Base-by-base conservation (phyloP, 2,329 filamentous ascomycete genomes). In the Davidsoniella eucalypti region DNA sequence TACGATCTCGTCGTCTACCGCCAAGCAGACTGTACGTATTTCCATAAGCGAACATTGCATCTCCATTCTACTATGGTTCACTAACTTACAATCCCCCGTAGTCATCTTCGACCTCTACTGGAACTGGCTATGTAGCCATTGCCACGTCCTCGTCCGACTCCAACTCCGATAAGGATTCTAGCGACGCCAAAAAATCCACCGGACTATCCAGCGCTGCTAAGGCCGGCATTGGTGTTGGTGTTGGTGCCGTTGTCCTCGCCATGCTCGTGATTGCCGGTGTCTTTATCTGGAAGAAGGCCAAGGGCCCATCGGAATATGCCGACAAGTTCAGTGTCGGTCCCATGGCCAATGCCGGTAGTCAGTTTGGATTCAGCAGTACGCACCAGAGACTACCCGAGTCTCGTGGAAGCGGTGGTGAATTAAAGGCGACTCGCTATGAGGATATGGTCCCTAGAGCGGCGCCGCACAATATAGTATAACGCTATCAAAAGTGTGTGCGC, bases 391-490 rank as follows among this genome's bases (percentile, higher is more conserved):
- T 51, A 17, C 36, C 37, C 18, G 41, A 54, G 25, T 21, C 47
- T 25, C 26, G 26, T 33, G 26, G 26, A 33, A 33, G 26, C 10
- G 40, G 21, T n/a, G 47, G 48, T 41, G 72, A 77, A 55, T 63
- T 69, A 57, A 68, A 69, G 53, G 67, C 71, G 3, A 67, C 70
- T 53, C 67, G 72, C 40, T 78, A 78, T 55, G 74, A 78, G 59
- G 74, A 78, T 55, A 73, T 76, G 72, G 57, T 72, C 18, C 72
- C 72, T 25, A 64, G 72, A 42, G 65, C 69, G 53, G 65, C 69
- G 44, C 74, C 75, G 9, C 64, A 66, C 58, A 65, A 61, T 14
- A 64, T 68, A 61, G 64, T 69, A 8, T 68, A 53, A 54, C 7
- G 12, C 7, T 12, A 17, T 33, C 18, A 21, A 21, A 21, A 21